Conservation (phyloP, 2,329 filamentous ascomycete genomes). For the Diplodia sapinea region DNA sequence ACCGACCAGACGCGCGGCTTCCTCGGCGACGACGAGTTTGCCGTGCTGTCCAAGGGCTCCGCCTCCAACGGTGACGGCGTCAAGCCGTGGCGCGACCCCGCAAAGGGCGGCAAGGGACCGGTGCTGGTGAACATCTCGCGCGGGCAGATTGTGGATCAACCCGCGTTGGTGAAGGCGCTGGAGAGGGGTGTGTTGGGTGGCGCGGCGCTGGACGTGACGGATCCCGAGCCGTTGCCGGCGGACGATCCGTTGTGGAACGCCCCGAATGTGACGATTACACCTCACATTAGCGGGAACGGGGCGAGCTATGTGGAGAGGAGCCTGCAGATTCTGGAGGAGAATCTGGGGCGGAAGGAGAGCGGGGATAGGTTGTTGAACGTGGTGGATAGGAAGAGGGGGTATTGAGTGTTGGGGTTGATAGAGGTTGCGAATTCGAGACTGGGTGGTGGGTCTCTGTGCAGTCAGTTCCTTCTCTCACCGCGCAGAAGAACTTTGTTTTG, state of each 20-base stretch:
- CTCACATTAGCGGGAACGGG: conserved; percentile 66
- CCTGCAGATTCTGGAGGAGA: conserved; percentile 64
- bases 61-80: not conserved
- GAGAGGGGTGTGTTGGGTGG: conserved; percentile 63
- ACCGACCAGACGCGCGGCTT: conserved; percentile 62
- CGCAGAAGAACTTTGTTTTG: not conserved
- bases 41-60: conserved; percentile 55
- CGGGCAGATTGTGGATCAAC: conserved; percentile 66
- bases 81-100: not conserved
- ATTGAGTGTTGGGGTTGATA: conserved; percentile 50
- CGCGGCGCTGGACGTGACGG: conserved; percentile 78
- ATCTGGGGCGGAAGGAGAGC: conserved; percentile 59
- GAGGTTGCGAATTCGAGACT: not conserved
- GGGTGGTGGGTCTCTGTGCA: not conserved
- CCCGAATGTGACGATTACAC: conserved; percentile 72
- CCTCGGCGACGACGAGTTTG: conserved; percentile 61
- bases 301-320: conserved; percentile 62
- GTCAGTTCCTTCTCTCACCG: not conserved
- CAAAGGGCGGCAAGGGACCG: conserved; percentile 43
- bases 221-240: conserved; percentile 75
- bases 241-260: conserved; percentile 73
- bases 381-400: conserved; percentile 65
- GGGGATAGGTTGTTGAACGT: conserved; percentile 66
- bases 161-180: conserved; percentile 68
- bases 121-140: conserved; percentile 76